These are phyloP conservation scores for Mycena citricolor DNA, from an alignment of 1,284 basidiomycete species.

Conservation along the genomic window DNA sequence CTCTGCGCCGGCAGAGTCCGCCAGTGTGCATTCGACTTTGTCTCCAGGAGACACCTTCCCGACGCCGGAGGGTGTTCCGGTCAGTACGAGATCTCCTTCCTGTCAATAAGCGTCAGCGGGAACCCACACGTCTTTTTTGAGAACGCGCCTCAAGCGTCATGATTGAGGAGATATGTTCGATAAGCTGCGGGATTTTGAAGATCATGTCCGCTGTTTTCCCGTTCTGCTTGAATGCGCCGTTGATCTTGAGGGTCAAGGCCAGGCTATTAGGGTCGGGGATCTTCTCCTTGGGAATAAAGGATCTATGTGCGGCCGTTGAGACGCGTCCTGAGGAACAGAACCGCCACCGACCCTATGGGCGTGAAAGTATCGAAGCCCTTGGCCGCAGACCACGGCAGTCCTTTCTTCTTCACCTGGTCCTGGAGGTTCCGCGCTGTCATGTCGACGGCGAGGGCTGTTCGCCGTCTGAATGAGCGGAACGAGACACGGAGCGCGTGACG, in stretches of 20 bases:
- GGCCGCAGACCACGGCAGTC: constrained; percentile 91
- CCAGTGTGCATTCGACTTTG: constrained; percentile 74
- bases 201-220: constrained; percentile 92
- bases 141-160: constrained; percentile 86
- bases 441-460: constrained; percentile 85
- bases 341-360: constrained; percentile 67
- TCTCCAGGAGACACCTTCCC: constrained; percentile 80
- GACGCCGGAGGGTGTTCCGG: constrained; percentile 91
- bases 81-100: constrained; percentile 88
- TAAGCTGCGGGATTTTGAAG: constrained; percentile 86
- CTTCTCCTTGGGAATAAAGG: constrained; percentile 77
- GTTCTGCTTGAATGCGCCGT: constrained; percentile 81
- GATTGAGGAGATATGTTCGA: constrained; percentile 91
- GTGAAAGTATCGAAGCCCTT: constrained; percentile 92
- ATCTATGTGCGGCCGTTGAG: constrained; percentile 48
- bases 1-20: constrained; percentile 57
- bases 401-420: constrained; percentile 88
- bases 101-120: constrained; percentile 29
- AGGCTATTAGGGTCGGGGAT: constrained; percentile 78
- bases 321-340: constrained; percentile 5
- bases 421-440: constrained; percentile 97
- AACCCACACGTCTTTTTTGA: too few species aligned
- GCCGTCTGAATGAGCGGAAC: constrained; percentile 4
- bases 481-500: constrained; percentile 27
- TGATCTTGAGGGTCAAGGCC: constrained; percentile 80